Conservation (phyloP, 495 filamentous ascomycete species). For the Hypoxylon fragiforme region DNA sequence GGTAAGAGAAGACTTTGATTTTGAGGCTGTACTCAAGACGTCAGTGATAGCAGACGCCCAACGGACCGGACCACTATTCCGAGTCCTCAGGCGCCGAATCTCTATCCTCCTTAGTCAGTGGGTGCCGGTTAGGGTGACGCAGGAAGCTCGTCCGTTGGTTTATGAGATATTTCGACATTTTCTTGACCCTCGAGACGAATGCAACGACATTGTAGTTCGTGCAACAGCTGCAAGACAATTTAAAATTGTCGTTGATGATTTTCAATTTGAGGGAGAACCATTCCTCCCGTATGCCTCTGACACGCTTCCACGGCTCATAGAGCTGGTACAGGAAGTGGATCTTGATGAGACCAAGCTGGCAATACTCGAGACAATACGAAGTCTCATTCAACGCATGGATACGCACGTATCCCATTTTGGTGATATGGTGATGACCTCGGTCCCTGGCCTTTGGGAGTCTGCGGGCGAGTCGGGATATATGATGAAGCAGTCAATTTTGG, state of each 20-base stretch:
- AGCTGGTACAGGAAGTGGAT: constrained; percentile 78
- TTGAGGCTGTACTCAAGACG: constrained; percentile 73
- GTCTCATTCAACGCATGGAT: constrained; percentile 80
- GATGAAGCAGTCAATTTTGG: constrained; percentile 86
- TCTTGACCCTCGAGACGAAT: constrained; percentile 71
- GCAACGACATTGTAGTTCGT: constrained; percentile 90
- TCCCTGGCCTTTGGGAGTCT: constrained; percentile 84
- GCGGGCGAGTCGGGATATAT: constrained; percentile 81
- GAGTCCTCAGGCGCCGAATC: constrained; percentile 84
- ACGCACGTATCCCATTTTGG: constrained; percentile 72
- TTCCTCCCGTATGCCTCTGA: constrained; percentile 76
- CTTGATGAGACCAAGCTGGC: constrained; percentile 84
- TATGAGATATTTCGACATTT: constrained; percentile 90
- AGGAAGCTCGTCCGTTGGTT: constrained; percentile 67
- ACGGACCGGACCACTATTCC: constrained; percentile 72
- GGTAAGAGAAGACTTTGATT: constrained; percentile 71
- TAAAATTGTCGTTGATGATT: constrained; percentile 75
- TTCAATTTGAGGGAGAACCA: constrained; percentile 68
- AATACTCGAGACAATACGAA: constrained; percentile 77
- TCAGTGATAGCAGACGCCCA: constrained; percentile 81
- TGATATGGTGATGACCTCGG: constrained; percentile 73
- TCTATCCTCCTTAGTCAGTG: constrained; percentile 88
- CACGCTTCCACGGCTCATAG: constrained; percentile 69
- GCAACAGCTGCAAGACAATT: constrained; percentile 88
- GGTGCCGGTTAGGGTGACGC: constrained; percentile 72